Evolutionary conservation across 176 grass and related monocot species (phyloP).

Genomic region (Pharus latifolius): DNA sequence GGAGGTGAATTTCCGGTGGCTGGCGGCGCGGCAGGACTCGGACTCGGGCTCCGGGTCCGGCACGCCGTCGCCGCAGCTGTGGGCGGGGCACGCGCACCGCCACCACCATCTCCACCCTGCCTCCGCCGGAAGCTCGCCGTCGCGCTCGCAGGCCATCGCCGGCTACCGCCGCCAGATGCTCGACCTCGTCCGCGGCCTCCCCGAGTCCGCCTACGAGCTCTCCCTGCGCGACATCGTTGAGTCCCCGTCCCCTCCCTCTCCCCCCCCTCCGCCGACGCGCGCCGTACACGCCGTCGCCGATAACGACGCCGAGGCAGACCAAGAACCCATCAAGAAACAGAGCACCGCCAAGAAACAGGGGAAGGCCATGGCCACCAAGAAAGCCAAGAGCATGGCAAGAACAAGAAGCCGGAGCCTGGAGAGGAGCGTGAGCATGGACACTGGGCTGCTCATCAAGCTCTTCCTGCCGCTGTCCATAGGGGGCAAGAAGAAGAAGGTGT

Average conservation of each 20-base stretch:
- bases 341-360: not conserved
- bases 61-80: conserved; percentile 34
- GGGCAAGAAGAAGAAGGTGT: conserved; percentile 54
- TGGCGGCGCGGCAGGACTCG: conserved; percentile 15
- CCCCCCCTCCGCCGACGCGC: not conserved
- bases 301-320: not conserved
- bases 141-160: conserved; percentile 42
- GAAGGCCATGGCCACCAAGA: not conserved
- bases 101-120: not conserved
- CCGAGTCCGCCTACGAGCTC: conserved; percentile 63
- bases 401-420: conserved; percentile 31
- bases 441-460: conserved; percentile 59
- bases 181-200: conserved; percentile 60
- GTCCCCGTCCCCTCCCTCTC: not conserved
- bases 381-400: conserved; percentile 22
- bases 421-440: conserved; percentile 53
- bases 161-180: conserved; percentile 74
- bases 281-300: too few relatives aligned
- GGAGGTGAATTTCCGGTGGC: conserved; percentile 29
- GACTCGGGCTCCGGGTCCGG: conserved; percentile 12
- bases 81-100: not conserved
- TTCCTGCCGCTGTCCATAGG: conserved; percentile 46
- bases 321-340: not conserved
- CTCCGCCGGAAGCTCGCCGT: not conserved
- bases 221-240: conserved; percentile 90